phyloP scores from a whole-genome alignment of 176 grass and related monocot species.

The Tuctoria greenei region DNA sequence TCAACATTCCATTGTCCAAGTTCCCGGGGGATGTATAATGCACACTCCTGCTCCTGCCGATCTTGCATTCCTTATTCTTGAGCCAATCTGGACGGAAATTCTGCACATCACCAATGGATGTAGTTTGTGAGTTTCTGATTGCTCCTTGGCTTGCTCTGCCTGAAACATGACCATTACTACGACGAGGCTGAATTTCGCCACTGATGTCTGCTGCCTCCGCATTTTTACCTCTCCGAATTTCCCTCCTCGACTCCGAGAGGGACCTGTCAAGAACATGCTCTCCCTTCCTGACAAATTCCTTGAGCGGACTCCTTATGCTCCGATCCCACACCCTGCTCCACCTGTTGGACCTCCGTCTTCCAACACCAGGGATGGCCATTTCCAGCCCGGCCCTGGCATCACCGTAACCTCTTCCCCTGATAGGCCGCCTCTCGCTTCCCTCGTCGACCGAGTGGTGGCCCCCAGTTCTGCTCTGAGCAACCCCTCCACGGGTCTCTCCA shows the following conservation, averaged over 20 bases:
- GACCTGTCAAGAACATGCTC: conserved; percentile 74
- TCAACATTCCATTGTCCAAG: conserved; percentile 77
- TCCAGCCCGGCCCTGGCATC: conserved; percentile 18
- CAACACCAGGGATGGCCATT: conserved; percentile 21
- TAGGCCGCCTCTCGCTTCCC: neutral
- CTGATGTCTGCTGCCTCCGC: conserved; percentile 41
- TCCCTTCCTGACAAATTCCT: conserved; percentile 61
- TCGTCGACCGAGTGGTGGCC: neutral
- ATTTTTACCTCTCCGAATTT: conserved; percentile 44
- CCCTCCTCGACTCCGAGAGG: conserved; percentile 66
- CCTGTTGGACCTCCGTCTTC: conserved; percentile 52
- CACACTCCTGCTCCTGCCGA: conserved; percentile 90
- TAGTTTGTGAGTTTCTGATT: conserved; percentile 32
- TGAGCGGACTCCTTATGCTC: conserved; percentile 66
- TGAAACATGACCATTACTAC: conserved; percentile 18
- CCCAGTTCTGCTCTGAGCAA: conserved; percentile 23
- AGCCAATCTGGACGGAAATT: conserved; percentile 48
- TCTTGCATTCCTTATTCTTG: conserved; percentile 59
- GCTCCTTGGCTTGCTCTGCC: conserved; percentile 37
- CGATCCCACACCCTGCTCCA: conserved; percentile 83
- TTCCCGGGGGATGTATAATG: conserved; percentile 91
- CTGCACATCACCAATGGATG: conserved; percentile 33
- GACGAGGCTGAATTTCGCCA: conserved; percentile 28
- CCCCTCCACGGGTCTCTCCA: conserved; percentile 5
- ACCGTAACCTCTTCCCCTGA: conserved; percentile 21